Percentiles rank a stretch among this genome's conserved stretches.
These are phyloP conservation scores for maize (Zea mays) DNA, from an alignment of 176 grass and related monocot species.

Conservation along the genomic window DNA sequence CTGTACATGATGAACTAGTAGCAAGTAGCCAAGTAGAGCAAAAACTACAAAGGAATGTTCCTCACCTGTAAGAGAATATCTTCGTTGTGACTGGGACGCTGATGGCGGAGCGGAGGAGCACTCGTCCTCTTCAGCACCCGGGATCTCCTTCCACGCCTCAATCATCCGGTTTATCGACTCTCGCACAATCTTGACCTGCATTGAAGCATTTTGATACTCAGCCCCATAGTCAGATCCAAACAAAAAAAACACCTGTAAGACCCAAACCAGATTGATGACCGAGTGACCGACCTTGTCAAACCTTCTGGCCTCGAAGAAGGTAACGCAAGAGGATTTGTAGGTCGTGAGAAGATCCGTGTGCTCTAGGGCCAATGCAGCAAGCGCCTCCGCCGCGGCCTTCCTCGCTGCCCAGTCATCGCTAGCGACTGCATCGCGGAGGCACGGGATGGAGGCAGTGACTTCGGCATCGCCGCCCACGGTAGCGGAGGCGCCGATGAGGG, in stretches of 20 bases:
- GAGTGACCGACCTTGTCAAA: conserved; percentile 79
- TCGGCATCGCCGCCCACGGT: conserved; percentile 46
- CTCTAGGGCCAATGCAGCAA: conserved; percentile 59
- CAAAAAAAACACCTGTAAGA: background rate
- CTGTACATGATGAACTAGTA: conserved; percentile 20
- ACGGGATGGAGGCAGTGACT: conserved; percentile 58
- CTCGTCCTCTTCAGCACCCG: conserved; percentile 56
- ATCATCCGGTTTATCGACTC: conserved; percentile 92
- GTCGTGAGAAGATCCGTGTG: conserved; percentile 71
- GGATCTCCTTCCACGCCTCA: conserved; percentile 90
- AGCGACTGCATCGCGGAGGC: conserved; percentile 71
- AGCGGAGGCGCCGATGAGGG: conserved; percentile 69
- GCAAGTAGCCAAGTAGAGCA: background rate
- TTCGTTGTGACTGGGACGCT: conserved; percentile 44
- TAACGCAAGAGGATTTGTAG: conserved; percentile 73
- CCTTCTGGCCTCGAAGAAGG: conserved; percentile 78
- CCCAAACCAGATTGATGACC: background rate
- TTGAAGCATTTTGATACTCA: conserved; percentile 28
- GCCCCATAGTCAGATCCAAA: conserved; percentile 22
- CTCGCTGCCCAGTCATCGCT: conserved; percentile 89
- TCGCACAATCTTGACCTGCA: conserved; percentile 95
- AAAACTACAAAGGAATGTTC: conserved; percentile 35
- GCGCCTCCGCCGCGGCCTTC: conserved; percentile 88
- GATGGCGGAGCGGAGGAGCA: conserved; percentile 34
- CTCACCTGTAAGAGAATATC: conserved; percentile 65